Percentiles rank a stretch among this genome's conserved stretches.
Conservation (phyloP, 495 filamentous ascomycete genomes). For the Xylaria palmicola region DNA sequence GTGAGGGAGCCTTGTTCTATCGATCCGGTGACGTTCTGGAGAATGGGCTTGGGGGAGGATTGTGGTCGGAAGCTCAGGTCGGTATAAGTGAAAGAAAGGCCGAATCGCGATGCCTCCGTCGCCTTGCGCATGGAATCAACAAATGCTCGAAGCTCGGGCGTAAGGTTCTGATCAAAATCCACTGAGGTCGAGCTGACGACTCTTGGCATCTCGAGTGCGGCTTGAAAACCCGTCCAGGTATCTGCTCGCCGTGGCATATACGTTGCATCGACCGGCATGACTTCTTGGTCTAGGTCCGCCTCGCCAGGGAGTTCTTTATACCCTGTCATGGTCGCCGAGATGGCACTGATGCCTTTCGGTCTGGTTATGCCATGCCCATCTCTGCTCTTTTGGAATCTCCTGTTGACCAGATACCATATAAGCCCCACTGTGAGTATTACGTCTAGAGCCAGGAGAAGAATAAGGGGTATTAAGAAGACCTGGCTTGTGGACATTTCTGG, state of each 20-base stretch:
- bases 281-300: conserved; percentile 31
- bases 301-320: conserved; percentile 37
- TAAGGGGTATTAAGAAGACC: conserved; percentile 39
- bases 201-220: conserved; percentile 32
- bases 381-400: conserved; percentile 24
- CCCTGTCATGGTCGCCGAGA: conserved; percentile 15
- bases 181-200: conserved; percentile 20
- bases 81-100: conserved; percentile 50
- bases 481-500: conserved; percentile 36
- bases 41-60: conserved; percentile 40
- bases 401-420: conserved; percentile 27
- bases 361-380: conserved; percentile 14
- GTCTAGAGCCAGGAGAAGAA: conserved; percentile 43
- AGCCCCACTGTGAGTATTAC: conserved; percentile 33
- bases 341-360: conserved; percentile 15
- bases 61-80: conserved; percentile 47
- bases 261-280: conserved; percentile 25
- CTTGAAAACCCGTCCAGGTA: conserved; percentile 38
- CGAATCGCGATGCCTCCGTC: conserved; percentile 49
- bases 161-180: conserved; percentile 27
- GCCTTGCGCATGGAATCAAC: conserved; percentile 50
- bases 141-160: conserved; percentile 43
- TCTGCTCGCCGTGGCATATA: conserved; percentile 28
- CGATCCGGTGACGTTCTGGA: conserved; percentile 50
- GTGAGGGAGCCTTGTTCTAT: conserved; percentile 51